phyloP scores from a whole-genome alignment of 1,139 yeast species.

The Hemisphaericaspora xylofermentans region DNA sequence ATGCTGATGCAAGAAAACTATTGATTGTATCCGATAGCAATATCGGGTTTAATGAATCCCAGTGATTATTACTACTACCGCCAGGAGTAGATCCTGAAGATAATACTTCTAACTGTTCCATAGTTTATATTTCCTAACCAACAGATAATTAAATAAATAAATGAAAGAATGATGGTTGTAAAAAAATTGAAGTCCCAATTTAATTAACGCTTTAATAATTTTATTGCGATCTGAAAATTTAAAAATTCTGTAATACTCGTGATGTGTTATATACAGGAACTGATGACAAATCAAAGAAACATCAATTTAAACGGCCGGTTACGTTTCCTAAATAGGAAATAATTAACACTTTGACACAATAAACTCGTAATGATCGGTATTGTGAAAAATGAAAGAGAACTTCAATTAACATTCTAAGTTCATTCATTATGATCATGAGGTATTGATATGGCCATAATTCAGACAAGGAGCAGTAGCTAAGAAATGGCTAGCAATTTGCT shows the following conservation, averaged over 20 bases:
- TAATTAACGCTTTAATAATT: too few relatives aligned
- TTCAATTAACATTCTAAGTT: too few relatives aligned
- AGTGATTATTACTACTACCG: background rate
- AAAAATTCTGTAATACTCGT: too few relatives aligned
- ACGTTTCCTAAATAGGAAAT: background rate
- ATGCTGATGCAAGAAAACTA: background rate
- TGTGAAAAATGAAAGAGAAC: background rate
- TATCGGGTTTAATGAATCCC: conserved; percentile 1
- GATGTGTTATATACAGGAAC: background rate
- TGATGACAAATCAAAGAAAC: background rate
- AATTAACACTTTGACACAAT: too few relatives aligned
- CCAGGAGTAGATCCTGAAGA: conserved; percentile 2
- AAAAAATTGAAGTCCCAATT: too few relatives aligned
- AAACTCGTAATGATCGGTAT: too few relatives aligned
- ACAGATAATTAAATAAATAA: background rate
- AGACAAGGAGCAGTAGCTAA: too few relatives aligned
- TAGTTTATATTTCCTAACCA: background rate
- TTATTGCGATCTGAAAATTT: background rate
- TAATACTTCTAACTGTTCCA: conserved; percentile 1
- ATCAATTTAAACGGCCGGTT: background rate
- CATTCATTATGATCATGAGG: too few relatives aligned
- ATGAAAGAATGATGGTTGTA: background rate
- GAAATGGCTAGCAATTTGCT: too few relatives aligned
- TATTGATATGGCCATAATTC: too few relatives aligned
- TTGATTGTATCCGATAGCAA: conserved; percentile 2